Conservation (phyloP, 192 early-diverging fungal genomes). For the Backusella tarrabulga region DNA sequence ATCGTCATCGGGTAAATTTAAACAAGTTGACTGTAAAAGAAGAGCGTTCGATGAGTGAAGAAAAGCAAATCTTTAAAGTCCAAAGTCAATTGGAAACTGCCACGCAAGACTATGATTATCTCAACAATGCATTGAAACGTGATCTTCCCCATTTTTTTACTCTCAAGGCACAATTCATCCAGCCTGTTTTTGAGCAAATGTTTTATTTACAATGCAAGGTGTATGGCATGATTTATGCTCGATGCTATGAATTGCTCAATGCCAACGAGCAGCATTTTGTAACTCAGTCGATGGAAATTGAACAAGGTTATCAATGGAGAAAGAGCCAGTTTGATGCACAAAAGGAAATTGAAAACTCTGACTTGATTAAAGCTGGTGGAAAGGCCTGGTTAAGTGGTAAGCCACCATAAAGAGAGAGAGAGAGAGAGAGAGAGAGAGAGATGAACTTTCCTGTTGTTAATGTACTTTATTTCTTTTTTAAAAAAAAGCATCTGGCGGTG, state of each 20-base stretch:
- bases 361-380: constrained; percentile 32
- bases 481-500: constrained; percentile 13
- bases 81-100: constrained; percentile 68
- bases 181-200: constrained; percentile 83
- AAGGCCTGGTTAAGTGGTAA: constrained; percentile 35
- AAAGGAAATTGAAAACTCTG: constrained; percentile 25
- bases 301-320: constrained; percentile 40
- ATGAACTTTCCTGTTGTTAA: neutral
- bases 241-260: constrained; percentile 51
- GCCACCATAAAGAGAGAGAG: neutral
- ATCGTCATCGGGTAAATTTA: constrained; percentile 70
- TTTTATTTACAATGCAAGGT: constrained; percentile 83
- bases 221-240: constrained; percentile 63
- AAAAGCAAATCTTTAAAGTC: constrained; percentile 64
- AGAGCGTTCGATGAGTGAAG: constrained; percentile 58
- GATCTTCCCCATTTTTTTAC: constrained; percentile 82
- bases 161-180: constrained; percentile 73
- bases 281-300: constrained; percentile 40
- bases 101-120: constrained; percentile 78
- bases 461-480: neutral
- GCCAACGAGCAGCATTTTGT: constrained; percentile 55
- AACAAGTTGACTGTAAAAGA: constrained; percentile 76
- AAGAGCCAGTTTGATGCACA: constrained; percentile 29
- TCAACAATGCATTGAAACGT: constrained; percentile 78
- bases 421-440: neutral